Evolutionary conservation across 345 rosid species (phyloP).

Genomic region (Cardiospermum halicacabum): DNA sequence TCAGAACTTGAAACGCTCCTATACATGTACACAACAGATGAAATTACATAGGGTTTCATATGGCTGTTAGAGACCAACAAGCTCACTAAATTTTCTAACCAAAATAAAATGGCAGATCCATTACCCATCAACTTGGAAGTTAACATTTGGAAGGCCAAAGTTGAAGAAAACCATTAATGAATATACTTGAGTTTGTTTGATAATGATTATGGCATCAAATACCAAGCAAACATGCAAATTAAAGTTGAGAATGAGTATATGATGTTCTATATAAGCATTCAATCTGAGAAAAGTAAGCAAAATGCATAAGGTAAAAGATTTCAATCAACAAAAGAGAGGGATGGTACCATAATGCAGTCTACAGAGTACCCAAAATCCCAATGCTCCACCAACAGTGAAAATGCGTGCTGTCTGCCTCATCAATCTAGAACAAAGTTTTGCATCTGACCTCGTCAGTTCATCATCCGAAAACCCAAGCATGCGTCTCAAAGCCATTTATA

Average conservation of each 20-base stretch:
- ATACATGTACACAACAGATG: too few species aligned
- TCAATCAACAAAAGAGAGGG: background rate
- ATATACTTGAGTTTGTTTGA: background rate
- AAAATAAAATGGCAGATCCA: background rate
- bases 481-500: constrained; percentile 60
- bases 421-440: constrained; percentile 69
- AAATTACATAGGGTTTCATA: too few species aligned
- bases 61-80: too few species aligned
- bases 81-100: too few species aligned
- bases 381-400: constrained; percentile 66
- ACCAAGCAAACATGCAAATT: background rate
- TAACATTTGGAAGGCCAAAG: background rate
- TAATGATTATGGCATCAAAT: background rate
- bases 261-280: background rate
- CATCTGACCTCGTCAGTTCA: constrained; percentile 74
- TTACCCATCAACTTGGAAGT: background rate
- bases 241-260: background rate
- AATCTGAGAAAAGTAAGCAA: background rate
- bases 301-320: background rate
- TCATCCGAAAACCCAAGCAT: constrained; percentile 69
- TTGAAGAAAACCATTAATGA: background rate
- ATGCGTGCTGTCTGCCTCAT: constrained; percentile 80
- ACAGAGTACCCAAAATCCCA: constrained; percentile 84
- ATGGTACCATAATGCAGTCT: constrained; percentile 65
- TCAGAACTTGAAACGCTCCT: too few species aligned